Conservation (phyloP, 1,284 basidiomycete species). For the Ceratobasidium papillatum region DNA sequence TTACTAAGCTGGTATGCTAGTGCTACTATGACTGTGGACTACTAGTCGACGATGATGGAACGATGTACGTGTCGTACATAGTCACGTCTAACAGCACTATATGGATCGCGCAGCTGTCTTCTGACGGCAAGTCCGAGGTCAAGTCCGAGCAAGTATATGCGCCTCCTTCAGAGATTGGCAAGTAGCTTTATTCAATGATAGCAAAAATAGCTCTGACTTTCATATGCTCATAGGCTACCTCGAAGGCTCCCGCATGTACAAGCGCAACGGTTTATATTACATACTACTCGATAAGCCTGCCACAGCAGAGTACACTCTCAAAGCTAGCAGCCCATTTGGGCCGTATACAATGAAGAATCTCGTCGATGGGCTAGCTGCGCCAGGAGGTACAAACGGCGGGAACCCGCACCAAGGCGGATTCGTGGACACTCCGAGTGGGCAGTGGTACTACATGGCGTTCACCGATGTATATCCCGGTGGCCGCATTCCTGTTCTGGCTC, state of each 20-base stretch:
- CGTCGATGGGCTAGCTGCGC: neutral
- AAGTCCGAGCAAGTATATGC: constrained; percentile 29
- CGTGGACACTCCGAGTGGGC: constrained; percentile 36
- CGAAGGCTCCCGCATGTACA: constrained; percentile 39
- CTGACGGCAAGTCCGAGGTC: constrained; percentile 35
- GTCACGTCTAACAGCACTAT: constrained; percentile 7
- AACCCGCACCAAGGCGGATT: constrained; percentile 40
- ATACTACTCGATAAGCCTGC: constrained; percentile 29
- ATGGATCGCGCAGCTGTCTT: constrained; percentile 5
- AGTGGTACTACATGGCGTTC: constrained; percentile 26
- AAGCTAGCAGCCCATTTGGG: constrained; percentile 28
- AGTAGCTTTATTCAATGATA: neutral
- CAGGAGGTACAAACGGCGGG: constrained; percentile 12
- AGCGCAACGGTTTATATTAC: constrained; percentile 40
- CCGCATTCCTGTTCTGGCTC: constrained; percentile 22
- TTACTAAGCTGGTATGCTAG: neutral
- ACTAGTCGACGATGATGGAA: constrained; percentile 40
- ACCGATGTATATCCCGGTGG: constrained; percentile 39
- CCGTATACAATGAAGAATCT: constrained; percentile 24
- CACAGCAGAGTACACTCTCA: constrained; percentile 26
- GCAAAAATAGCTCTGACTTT: neutral
- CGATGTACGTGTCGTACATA: constrained; percentile 39
- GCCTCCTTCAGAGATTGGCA: constrained; percentile 28
- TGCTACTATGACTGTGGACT: constrained; percentile 42
- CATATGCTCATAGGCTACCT: constrained; percentile 17